Base-by-base conservation (phyloP, 352 stramenopile species). In the Globisporangium uncinulatum region DNA sequence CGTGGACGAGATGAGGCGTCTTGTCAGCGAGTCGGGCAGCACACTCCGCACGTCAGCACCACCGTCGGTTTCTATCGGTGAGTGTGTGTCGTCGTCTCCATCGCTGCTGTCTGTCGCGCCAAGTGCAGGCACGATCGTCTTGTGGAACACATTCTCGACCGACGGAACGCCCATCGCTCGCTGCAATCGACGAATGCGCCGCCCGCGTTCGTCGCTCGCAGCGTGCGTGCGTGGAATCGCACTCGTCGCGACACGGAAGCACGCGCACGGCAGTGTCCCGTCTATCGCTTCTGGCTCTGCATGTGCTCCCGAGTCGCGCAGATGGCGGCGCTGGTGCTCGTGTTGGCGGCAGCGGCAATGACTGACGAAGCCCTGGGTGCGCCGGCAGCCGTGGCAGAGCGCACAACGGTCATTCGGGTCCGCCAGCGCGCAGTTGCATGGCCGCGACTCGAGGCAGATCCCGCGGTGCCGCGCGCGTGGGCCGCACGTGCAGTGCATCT, bases 281-380 rank as follows among this genome's bases (percentile, higher is more conserved):
- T 24, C 36, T 0, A 5, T 14, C 15, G 17, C 24, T 34, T 48
- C 29, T 42, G 43, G 20, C 57, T 17, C 14, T 63, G 46, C 31
- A 6, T 65, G 44, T 29, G 63, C 53, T 10, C 17, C 7, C 13
- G 1, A 4, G 17, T 11, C 31, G 42, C 62, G 61, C 19, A 15
- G 13, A 9, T 66, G 62, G 41, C 57, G 56, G 6, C 66, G 56
- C 42, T 78, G 32, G 34, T 53, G 45, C 29, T 76, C 62, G 50
- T 92, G 82, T 42, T 83, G 58, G 2, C 71, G 53, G 54, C 82
- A 92, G 8, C 78, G 72, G 53, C 82, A 92, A 65, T 92, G 82
- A 43, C 72, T 80, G n/a, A n/a, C n/a, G 11, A 62, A 53, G 21
- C 51, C 51, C 15, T 21, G 3, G 6, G 13, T 21, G n/a, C 71